Evolutionary conservation across 306 rosid genomes (phyloP).

Genomic region (Cucumis melo): DNA sequence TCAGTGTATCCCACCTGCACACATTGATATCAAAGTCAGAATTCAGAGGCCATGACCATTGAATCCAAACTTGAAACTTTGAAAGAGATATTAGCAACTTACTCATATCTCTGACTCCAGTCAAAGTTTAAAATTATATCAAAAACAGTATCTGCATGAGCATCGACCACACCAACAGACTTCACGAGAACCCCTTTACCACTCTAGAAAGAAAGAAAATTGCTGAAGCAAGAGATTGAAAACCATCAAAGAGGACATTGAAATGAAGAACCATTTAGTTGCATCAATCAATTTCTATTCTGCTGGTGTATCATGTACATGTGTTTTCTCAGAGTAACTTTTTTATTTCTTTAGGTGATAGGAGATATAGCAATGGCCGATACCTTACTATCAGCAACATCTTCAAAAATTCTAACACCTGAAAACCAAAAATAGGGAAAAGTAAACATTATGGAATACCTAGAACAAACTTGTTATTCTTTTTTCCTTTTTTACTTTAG

Average conservation of each 20-base stretch:
- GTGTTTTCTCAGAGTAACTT: neutral
- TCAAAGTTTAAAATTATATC: constrained; percentile 64
- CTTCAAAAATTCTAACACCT: constrained; percentile 93
- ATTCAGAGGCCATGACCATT: neutral
- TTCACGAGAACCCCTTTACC: constrained; percentile 76
- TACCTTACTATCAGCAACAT: constrained; percentile 57
- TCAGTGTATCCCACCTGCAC: constrained; percentile 95
- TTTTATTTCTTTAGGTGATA: neutral
- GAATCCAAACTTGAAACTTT: neutral
- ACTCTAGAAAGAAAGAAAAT: constrained; percentile 35
- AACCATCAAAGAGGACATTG: neutral
- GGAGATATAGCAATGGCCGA: neutral
- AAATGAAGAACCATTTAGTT: neutral
- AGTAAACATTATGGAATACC: neutral
- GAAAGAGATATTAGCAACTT: constrained; percentile 20
- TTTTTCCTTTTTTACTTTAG: neutral
- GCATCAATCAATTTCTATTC: neutral
- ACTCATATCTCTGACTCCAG: constrained; percentile 78
- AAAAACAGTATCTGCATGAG: constrained; percentile 63
- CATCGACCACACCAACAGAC: constrained; percentile 74
- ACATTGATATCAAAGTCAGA: constrained; percentile 8
- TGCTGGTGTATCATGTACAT: neutral
- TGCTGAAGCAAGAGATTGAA: constrained; percentile 10
- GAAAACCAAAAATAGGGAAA: constrained; percentile 21
- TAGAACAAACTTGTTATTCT: neutral